These are phyloP conservation scores for Sarocladium strictum DNA, from an alignment of 2,329 filamentous ascomycete species.

Conservation along the genomic window DNA sequence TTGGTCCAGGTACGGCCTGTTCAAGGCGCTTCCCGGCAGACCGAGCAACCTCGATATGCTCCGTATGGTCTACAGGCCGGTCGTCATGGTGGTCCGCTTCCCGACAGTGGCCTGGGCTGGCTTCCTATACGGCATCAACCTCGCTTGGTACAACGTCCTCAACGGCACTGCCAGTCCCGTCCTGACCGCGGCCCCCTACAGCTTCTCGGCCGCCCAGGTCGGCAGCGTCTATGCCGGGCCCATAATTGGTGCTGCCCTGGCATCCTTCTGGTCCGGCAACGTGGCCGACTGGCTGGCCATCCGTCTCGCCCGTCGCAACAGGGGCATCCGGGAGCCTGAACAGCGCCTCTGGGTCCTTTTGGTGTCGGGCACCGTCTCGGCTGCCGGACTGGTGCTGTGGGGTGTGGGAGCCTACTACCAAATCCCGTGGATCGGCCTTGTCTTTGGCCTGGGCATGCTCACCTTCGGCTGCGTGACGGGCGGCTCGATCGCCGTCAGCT, in stretches of 20 bases:
- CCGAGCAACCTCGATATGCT: conserved; percentile 6
- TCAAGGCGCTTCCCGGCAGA: neutral
- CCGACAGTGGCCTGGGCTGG: conserved; percentile 27
- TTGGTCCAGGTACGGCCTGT: neutral
- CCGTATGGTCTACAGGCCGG: conserved; percentile 13
- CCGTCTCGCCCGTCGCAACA: conserved; percentile 25
- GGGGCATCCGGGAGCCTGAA: conserved; percentile 28
- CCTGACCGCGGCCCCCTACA: conserved; percentile 26
- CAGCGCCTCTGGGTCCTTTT: conserved; percentile 26
- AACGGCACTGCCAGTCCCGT: conserved; percentile 27
- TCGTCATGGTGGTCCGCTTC: conserved; percentile 24
- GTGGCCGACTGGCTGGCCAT: conserved; percentile 26
- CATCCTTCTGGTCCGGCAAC: conserved; percentile 22
- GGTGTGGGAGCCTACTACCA: conserved; percentile 34
- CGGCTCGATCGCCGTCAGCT: conserved; percentile 24
- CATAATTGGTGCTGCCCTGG: conserved; percentile 20
- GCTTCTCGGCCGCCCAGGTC: conserved; percentile 24
- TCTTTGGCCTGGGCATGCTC: conserved; percentile 25
- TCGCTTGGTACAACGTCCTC: conserved; percentile 29
- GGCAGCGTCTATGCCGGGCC: conserved; percentile 25
- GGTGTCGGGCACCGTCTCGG: conserved; percentile 30
- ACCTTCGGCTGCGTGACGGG: conserved; percentile 25
- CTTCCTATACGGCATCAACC: conserved; percentile 26
- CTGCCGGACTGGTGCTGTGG: conserved; percentile 38
- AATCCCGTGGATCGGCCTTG: conserved; percentile 27